Conservation (phyloP, 1,284 basidiomycete genomes). For the Heterobasidion annosum region DNA sequence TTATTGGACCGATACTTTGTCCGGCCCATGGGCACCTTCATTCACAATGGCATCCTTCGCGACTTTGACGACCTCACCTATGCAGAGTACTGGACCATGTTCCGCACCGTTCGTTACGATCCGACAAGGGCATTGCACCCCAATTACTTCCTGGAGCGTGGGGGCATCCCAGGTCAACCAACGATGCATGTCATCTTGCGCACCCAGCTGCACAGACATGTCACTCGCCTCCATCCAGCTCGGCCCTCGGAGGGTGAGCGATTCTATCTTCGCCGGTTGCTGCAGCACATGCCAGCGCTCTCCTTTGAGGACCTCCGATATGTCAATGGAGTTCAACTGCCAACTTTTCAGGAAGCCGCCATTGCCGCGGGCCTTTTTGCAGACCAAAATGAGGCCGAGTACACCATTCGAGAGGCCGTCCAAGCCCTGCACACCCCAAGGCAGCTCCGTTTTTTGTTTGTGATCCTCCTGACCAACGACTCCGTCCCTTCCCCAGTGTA, state of each 20-base stretch:
- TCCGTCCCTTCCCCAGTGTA: constrained; percentile 8
- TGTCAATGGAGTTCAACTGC: constrained; percentile 12
- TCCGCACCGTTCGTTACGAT: constrained; percentile 11
- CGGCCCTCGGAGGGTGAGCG: constrained; percentile 21
- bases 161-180: not conserved
- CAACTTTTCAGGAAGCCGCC: constrained; percentile 21
- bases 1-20: constrained; percentile 21
- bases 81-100: constrained; percentile 16
- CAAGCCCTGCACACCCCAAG: constrained; percentile 8
- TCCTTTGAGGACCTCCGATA: constrained; percentile 18
- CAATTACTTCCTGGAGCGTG: constrained; percentile 7
- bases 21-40: constrained; percentile 13
- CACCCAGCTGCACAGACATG: constrained; percentile 6
- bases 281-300: constrained; percentile 12
- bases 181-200: constrained; percentile 18
- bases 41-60: not conserved
- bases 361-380: constrained; percentile 18
- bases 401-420: constrained; percentile 15
- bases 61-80: constrained; percentile 15
- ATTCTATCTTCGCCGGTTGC: constrained; percentile 22
- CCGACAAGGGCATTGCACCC: not conserved
- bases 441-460: constrained; percentile 14
- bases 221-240: constrained; percentile 18
- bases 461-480: constrained; percentile 14
- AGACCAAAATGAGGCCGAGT: constrained; percentile 14